Evolutionary conservation across 164 flowering plant genomes (phyloP).

Genomic region (Magnolia officinalis): DNA sequence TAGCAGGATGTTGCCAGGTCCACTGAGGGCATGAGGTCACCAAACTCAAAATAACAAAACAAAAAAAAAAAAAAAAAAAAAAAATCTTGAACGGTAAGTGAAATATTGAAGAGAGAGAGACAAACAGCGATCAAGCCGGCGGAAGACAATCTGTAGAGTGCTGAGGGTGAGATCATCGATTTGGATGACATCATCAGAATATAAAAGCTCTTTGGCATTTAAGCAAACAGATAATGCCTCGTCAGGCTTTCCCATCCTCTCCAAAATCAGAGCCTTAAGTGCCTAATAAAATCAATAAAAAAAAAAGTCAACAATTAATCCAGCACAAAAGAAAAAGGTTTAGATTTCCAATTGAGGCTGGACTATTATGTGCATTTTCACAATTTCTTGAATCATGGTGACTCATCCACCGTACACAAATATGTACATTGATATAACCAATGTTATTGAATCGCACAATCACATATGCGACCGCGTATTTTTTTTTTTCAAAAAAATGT

Average conservation of each 20-base stretch:
- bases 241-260: constrained; percentile 83
- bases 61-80: neutral
- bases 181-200: constrained; percentile 33
- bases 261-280: constrained; percentile 77
- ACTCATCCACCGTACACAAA: neutral
- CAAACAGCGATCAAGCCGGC: constrained; percentile 82
- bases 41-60: constrained; percentile 2
- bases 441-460: too few relatives aligned
- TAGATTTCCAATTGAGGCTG: neutral
- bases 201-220: constrained; percentile 64
- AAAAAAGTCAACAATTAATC: neutral
- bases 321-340: neutral
- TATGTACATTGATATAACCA: too few relatives aligned
- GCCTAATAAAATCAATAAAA: constrained; percentile 33
- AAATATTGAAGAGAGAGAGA: constrained; percentile 6
- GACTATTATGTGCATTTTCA: neutral
- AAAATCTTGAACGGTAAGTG: neutral
- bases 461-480: too few relatives aligned
- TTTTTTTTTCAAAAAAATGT: too few relatives aligned
- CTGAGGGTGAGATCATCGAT: constrained; percentile 87
- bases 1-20: constrained; percentile 91
- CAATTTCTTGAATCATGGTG: neutral
- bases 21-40: constrained; percentile 41
- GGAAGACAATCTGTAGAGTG: constrained; percentile 88
- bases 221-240: constrained; percentile 73